Conservation (phyloP, 169 alveolate species). For the Toxoplasma gondii region DNA sequence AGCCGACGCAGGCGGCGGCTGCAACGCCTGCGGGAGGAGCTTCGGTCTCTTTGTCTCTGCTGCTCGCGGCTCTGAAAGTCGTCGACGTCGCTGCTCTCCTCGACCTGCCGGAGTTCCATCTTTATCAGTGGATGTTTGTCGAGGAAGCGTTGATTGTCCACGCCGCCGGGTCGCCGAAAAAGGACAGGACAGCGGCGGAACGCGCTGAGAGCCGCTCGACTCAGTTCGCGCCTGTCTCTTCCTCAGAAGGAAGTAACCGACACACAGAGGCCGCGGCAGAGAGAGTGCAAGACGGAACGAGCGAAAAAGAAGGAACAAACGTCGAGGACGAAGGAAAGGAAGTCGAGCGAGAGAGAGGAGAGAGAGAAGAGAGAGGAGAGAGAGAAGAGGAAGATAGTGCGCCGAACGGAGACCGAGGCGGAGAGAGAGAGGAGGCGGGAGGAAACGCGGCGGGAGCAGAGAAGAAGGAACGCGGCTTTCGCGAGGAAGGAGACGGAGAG, state of each 20-base stretch:
- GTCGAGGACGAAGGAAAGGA: neutral
- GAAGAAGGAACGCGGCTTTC: no score
- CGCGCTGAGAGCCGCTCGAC: neutral
- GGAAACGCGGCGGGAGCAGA: neutral
- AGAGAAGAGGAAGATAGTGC: neutral
- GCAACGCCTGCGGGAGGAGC: conserved; percentile 20
- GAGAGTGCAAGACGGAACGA: neutral
- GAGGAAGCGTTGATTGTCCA: conserved; percentile 43
- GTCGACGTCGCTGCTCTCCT: conserved; percentile 76
- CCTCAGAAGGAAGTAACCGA: neutral
- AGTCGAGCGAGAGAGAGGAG: neutral
- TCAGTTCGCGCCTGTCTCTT: neutral
- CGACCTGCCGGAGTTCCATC: conserved; percentile 76
- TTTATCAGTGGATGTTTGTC: conserved; percentile 77
- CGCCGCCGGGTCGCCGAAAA: conserved; percentile 25
- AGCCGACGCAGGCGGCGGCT: neutral
- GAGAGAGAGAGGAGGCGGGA: neutral
- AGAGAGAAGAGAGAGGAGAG: neutral
- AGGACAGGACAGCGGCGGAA: neutral
- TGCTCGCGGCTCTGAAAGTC: conserved; percentile 71
- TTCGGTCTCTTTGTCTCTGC: conserved; percentile 27
- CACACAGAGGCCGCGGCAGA: neutral
- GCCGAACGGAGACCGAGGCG: neutral
- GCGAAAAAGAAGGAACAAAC: neutral
- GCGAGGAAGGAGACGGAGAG: no score